Conservation (phyloP, 2,329 filamentous ascomycete species). For the Alternaria arborescens region DNA sequence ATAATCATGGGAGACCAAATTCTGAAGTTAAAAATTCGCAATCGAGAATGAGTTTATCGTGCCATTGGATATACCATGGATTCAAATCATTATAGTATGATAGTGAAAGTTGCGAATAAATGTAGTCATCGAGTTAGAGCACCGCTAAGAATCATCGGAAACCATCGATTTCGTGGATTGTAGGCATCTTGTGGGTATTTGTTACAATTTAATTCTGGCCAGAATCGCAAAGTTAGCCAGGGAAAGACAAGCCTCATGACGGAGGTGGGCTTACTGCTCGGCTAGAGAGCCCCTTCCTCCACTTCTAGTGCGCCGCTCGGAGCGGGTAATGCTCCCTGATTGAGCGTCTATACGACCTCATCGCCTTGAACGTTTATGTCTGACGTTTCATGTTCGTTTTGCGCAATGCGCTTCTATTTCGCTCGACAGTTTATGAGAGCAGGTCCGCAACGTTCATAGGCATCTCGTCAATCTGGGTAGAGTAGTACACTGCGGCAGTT, state of each 20-base stretch:
- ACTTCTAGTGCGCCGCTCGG: slow-evolving; percentile 32
- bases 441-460: slow-evolving; percentile 79
- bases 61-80: not conserved
- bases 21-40: not conserved
- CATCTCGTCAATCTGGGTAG: slow-evolving; percentile 98
- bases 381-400: not conserved
- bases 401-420: not conserved
- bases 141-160: not conserved
- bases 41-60: not conserved
- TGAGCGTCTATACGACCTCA: not conserved
- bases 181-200: slow-evolving; percentile 9
- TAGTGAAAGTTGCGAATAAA: not conserved
- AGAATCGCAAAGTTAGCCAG: slow-evolving; percentile 10
- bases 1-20: not conserved
- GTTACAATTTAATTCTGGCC: slow-evolving; percentile 15
- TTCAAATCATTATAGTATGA: not conserved
- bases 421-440: slow-evolving; percentile 32
- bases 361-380: not conserved
- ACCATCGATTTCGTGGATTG: not conserved
- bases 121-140: not conserved
- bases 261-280: slow-evolving; percentile 34
- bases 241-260: not conserved
- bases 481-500: slow-evolving; percentile 78
- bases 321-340: slow-evolving; percentile 24
- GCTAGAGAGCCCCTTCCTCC: slow-evolving; percentile 49